These are phyloP conservation scores for Aspergillus tanneri DNA, from an alignment of 2,329 filamentous ascomycete species.

Conservation along the genomic window DNA sequence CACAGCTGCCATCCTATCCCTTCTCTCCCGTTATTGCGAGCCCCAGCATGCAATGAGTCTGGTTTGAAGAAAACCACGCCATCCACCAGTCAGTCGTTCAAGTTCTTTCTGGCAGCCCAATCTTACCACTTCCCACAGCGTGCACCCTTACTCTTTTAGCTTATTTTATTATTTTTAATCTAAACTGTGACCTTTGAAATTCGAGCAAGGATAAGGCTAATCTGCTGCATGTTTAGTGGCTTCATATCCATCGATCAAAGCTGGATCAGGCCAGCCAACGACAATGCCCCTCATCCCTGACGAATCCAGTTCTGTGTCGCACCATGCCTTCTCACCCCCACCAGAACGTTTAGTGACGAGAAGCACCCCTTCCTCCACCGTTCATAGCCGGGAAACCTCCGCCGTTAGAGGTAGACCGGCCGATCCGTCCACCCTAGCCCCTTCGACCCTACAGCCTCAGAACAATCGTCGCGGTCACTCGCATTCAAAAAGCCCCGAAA, in stretches of 20 bases:
- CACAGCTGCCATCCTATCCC: conserved; percentile 11
- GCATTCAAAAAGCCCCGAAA: conserved; percentile 45
- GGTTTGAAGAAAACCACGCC: conserved; percentile 8
- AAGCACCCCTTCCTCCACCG: conserved; percentile 38
- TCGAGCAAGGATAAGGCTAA: conserved; percentile 10
- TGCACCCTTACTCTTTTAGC: not conserved
- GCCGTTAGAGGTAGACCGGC: conserved; percentile 43
- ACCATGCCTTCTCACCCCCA: conserved; percentile 39
- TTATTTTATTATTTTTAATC: not conserved
- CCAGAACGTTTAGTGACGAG: conserved; percentile 39
- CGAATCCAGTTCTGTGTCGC: conserved; percentile 38
- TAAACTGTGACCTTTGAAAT: not conserved
- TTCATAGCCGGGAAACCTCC: conserved; percentile 47
- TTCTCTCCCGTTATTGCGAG: conserved; percentile 18
- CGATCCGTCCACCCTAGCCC: conserved; percentile 36
- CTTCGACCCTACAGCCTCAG: conserved; percentile 38
- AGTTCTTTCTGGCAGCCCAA: conserved; percentile 1
- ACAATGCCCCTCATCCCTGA: conserved; percentile 44
- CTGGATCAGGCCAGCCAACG: conserved; percentile 39
- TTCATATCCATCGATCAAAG: conserved; percentile 39
- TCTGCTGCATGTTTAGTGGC: conserved; percentile 30
- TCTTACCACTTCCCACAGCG: not conserved
- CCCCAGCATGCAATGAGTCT: conserved; percentile 18
- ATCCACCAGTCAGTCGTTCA: conserved; percentile 22
- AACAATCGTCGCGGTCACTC: conserved; percentile 40